Base-by-base conservation (phyloP, 2,329 filamentous ascomycete genomes). In the Colletotrichum chlorophyti region DNA sequence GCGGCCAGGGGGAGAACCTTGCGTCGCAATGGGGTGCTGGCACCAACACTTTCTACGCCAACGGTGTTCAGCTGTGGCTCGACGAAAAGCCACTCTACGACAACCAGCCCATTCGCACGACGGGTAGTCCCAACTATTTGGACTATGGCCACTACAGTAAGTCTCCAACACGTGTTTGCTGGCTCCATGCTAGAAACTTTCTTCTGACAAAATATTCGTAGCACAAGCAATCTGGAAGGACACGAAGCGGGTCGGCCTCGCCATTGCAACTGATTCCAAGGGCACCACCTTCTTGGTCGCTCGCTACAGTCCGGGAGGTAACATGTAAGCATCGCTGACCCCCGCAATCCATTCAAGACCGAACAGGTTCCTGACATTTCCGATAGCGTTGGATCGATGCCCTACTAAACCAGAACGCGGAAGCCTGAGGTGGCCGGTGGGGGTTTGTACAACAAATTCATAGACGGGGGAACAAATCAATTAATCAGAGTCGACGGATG, bases 1-100 rank as follows among this genome's bases (percentile, higher is more conserved):
- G 24, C 26, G 49, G 49, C 23, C 42, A 62, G 50, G 60, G 60
- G 19, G 60, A 62, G 34, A 59, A 59, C 46, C 35, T 62, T 35
- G 54, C 54, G 11, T 46, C 11, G 6, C 15, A 27, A 40, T 41
- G 38, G 17, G 34, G 34, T 8, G 43, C 21, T 21, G 34, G 17
- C 26, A 40, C 31, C 43, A 29, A 23, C 19, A 23, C 27, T 12
- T 42, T 17, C 6, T 41, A 47, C 43, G 12, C 54, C 14, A 38
- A 40, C 12, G 49, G 17, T n/a, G 38, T 47, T 8, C 34, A 62
- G 42, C 26, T 31, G 10, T 62, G 60, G 60, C 35, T 62, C n/a
- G 17, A 50, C 10, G 60, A 62, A 40, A 45, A 54, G 49, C 11
- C 31, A 1, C 11, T 21, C 24, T 62, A 62, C 46, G 8, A 51